Percentiles rank a stretch among this genome's conserved stretches.
phyloP scores from a whole-genome alignment of 2,329 filamentous ascomycete species.

The Cylindrodendrum hubeiense region DNA sequence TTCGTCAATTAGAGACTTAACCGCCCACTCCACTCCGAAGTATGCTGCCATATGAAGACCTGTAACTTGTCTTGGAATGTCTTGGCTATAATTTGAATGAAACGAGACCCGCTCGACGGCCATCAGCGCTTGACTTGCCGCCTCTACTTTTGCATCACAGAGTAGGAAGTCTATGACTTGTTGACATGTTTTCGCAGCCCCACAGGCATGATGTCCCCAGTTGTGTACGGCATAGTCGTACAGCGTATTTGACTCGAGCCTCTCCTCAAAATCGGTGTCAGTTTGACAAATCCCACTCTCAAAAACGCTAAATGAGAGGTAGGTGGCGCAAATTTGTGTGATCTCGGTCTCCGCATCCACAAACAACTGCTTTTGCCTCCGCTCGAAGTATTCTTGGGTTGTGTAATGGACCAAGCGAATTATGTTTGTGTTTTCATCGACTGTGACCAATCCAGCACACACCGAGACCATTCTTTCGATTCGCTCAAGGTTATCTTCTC shows the following conservation, averaged over 20 bases:
- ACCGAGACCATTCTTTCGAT: background rate
- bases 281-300: slow-evolving; percentile 3
- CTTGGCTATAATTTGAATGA: no score
- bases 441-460: background rate
- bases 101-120: no score
- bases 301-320: slow-evolving; percentile 50
- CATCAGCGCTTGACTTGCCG: no score
- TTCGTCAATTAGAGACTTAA: no score
- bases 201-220: slow-evolving; percentile 50
- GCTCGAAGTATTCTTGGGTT: slow-evolving; percentile 57
- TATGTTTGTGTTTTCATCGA: slow-evolving; percentile 40
- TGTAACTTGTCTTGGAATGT: no score
- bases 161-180: no score
- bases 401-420: slow-evolving; percentile 60
- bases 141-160: no score
- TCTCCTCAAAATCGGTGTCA: slow-evolving; percentile 33
- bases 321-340: slow-evolving; percentile 48
- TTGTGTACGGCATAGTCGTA: slow-evolving; percentile 49
- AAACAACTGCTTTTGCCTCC: slow-evolving; percentile 45
- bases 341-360: slow-evolving; percentile 46
- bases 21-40: no score
- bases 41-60: no score
- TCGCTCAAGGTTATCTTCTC: background rate
- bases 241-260: slow-evolving; percentile 40
- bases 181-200: no score